Percentiles rank a stretch among this genome's conserved stretches.
These are phyloP conservation scores for Trichoderma asperellum DNA, from an alignment of 2,329 filamentous ascomycete species.

Conservation along the genomic window DNA sequence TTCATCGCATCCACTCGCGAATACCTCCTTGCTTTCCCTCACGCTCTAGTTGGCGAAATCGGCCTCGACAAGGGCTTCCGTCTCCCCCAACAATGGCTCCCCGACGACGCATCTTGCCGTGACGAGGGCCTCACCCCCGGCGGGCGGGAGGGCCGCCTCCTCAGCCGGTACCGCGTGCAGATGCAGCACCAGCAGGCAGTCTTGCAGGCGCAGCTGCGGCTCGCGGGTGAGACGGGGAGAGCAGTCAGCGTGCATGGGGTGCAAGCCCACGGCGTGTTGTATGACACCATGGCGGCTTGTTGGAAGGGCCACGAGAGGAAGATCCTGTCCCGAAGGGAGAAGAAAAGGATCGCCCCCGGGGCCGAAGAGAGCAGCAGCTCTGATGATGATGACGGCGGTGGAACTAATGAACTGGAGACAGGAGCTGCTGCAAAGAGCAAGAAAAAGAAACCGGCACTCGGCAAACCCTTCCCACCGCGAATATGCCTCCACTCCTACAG, in stretches of 20 bases:
- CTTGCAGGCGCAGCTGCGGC: slow-evolving; percentile 67
- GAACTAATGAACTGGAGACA: slow-evolving; percentile 40
- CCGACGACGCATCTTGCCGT: slow-evolving; percentile 37
- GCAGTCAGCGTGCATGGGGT: slow-evolving; percentile 75
- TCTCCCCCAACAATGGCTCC: slow-evolving; percentile 64
- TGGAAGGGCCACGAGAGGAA: slow-evolving; percentile 73
- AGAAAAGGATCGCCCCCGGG: slow-evolving; percentile 51
- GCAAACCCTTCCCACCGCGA: slow-evolving; percentile 76
- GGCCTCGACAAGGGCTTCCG: slow-evolving; percentile 79
- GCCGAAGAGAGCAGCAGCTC: slow-evolving; percentile 50
- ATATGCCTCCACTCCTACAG: slow-evolving; percentile 96
- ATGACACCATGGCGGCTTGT: slow-evolving; percentile 64
- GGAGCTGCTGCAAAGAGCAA: background rate
- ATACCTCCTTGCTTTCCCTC: slow-evolving; percentile 60
- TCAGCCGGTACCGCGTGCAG: slow-evolving; percentile 70
- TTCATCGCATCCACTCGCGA: slow-evolving; percentile 60
- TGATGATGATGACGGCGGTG: slow-evolving; percentile 34
- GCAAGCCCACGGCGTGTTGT: slow-evolving; percentile 72
- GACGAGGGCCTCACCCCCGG: slow-evolving; percentile 62
- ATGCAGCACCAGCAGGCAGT: slow-evolving; percentile 71
- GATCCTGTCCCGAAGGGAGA: slow-evolving; percentile 63
- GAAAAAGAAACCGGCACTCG: slow-evolving; percentile 18
- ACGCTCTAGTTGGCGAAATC: slow-evolving; percentile 75
- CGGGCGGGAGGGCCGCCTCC: slow-evolving; percentile 67
- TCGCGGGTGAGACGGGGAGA: slow-evolving; percentile 69